Evolutionary conservation across 2,329 filamentous ascomycete species (phyloP), one percentile per base, ranked within the genome.

Genomic region (Lasiodiplodia gonubiensis): DNA sequence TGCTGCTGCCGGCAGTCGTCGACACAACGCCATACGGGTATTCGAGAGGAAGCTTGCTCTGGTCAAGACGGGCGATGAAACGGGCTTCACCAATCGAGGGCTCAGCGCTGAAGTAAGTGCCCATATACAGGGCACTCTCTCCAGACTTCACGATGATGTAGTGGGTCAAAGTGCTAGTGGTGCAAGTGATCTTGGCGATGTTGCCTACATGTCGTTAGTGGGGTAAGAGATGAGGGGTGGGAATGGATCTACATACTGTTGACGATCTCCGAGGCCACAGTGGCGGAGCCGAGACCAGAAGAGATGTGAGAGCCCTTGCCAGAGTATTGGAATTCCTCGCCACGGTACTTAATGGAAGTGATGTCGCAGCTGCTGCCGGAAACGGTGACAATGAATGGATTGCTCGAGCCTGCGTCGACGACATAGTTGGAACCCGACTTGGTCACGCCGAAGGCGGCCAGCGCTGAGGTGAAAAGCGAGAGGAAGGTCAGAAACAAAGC

Each of bases 151-250:
- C 85, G 6, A 90, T 84, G 70, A 87, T 84, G 77, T 90, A 90
- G 39, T 90, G 88, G 0, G 86, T 90, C 68, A 90, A 77, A 21
- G 84, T 88, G 54, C 79, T 81, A 0, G 87, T 86, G 12, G 80
- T 82, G 73, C 87, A 89, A 18, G 86, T 88, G 46, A 90, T 83
- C 76, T 89, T 89, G 71, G 88, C 83, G 73, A 87, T 88, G 68
- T 79, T 75, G 66, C 59, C 74, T 74, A 16, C 1, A 25, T 27
- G 23, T 18, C 12, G n/a, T 63, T 16, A 63, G 46, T 30, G 27
- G 10, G 5, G 12, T 8, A 25, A 7, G 11, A 3, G 21, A 46
- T 14, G n/a, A 14, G 14, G 16, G 4, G 3, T 5, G 21, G 11
- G 42, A 14, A n/a, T 8, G 10, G 30, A 61, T 18, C 10, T 33